Conservation (phyloP, 345 rosid genomes). For the Nephelium lappaceum region DNA sequence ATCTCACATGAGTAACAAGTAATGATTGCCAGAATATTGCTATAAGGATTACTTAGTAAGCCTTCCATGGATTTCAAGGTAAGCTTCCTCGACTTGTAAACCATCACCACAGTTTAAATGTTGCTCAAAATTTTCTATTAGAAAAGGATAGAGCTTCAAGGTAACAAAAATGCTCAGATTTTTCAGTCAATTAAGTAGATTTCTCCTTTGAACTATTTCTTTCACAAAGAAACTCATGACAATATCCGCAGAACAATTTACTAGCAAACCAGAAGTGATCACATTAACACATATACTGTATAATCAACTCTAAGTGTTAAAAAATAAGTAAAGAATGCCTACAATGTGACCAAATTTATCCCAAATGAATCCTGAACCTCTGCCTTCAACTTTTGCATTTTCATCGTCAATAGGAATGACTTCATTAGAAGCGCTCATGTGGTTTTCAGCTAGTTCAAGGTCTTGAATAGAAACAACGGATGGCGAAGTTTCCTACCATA, state of each 20-base stretch:
- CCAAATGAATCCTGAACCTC: constrained; percentile 95
- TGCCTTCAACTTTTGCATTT: constrained; percentile 72
- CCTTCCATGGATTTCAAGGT: background rate
- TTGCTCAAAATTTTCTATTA: background rate
- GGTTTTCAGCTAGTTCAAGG: constrained; percentile 55
- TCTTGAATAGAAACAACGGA: constrained; percentile 81
- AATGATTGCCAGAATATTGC: background rate
- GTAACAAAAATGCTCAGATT: background rate
- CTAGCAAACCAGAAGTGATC: background rate
- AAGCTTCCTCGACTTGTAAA: background rate
- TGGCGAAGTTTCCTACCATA: constrained; percentile 59
- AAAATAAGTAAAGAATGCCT: constrained; percentile 28
- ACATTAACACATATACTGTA: background rate
- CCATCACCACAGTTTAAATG: background rate
- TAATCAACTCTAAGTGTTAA: background rate
- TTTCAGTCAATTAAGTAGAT: background rate
- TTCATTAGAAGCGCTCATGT: constrained; percentile 34
- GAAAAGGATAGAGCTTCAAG: background rate
- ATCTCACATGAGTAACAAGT: background rate
- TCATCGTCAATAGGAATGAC: constrained; percentile 39
- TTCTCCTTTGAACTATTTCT: background rate
- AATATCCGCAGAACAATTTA: background rate
- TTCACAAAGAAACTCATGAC: background rate
- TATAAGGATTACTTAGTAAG: background rate
- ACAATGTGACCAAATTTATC: constrained; percentile 96